phyloP scores from a whole-genome alignment of 2,329 filamentous ascomycete genomes.

The Aspergillus fijiensis region DNA sequence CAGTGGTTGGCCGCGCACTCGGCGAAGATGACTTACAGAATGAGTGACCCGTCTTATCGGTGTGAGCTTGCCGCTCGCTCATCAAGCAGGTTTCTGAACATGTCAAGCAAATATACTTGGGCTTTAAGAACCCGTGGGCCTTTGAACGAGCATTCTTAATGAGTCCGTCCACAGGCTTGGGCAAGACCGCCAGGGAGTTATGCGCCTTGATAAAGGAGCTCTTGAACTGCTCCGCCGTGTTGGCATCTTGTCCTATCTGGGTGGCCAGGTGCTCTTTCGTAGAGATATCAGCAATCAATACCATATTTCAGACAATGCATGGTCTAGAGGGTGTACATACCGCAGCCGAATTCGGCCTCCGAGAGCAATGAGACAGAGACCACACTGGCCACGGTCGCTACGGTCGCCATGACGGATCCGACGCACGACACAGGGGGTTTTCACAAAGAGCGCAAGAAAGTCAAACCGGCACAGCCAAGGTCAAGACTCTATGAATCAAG shows the following conservation, averaged over 20 bases:
- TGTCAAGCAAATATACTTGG: conserved; percentile 41
- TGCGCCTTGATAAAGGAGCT: conserved; percentile 34
- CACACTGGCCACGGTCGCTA: conserved; percentile 32
- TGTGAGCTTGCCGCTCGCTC: conserved; percentile 36
- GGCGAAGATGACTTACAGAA: conserved; percentile 37
- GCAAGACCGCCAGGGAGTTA: conserved; percentile 29
- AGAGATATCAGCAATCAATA: conserved; percentile 19
- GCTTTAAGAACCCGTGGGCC: conserved; percentile 34
- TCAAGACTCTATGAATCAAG: neutral
- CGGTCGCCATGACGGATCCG: conserved; percentile 4
- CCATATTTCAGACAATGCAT: neutral
- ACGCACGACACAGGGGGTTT: neutral
- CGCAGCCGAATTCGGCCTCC: conserved; percentile 43
- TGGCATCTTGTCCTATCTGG: conserved; percentile 32
- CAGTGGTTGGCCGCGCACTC: conserved; percentile 7
- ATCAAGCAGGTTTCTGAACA: conserved; percentile 36
- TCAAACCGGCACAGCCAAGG: neutral
- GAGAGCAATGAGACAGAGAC: conserved; percentile 34
- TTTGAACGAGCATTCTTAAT: conserved; percentile 22
- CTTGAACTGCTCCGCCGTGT: conserved; percentile 38
- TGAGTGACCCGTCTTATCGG: conserved; percentile 39
- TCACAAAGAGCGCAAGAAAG: neutral
- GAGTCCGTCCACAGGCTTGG: conserved; percentile 22
- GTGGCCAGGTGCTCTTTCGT: conserved; percentile 40
- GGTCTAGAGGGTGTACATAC: conserved; percentile 28